Evolutionary conservation across 106 monocot genomes (phyloP).

Genomic region (Acorus calamus): DNA sequence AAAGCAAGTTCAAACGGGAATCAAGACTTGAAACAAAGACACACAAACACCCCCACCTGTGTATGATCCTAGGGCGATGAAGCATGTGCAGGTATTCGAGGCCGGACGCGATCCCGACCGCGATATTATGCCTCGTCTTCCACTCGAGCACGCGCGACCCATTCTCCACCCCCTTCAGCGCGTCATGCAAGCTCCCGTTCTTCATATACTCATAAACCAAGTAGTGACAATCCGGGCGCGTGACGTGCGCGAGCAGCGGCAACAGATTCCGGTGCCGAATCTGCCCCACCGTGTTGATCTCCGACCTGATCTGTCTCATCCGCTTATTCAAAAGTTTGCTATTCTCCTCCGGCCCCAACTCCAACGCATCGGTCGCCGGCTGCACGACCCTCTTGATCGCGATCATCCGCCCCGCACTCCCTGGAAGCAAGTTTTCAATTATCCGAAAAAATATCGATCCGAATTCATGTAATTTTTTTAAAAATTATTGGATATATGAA

Average conservation of each 20-base stretch:
- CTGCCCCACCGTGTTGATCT: conserved; percentile 60
- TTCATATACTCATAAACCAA: conserved; percentile 81
- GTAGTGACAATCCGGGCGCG: conserved; percentile 39
- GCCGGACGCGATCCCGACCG: conserved; percentile 38
- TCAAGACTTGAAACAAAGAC: no score
- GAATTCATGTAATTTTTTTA: no score
- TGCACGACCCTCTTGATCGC: conserved; percentile 40
- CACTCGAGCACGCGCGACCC: conserved; percentile 30
- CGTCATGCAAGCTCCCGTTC: conserved; percentile 64
- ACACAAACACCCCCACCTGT: conserved; percentile 2
- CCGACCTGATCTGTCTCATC: conserved; percentile 46
- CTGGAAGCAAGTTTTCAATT: background rate
- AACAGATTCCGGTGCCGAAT: conserved; percentile 76
- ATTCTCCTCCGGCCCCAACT: conserved; percentile 22
- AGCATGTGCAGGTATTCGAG: conserved; percentile 62
- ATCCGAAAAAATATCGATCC: no score
- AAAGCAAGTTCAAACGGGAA: no score
- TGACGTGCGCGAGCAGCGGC: conserved; percentile 63
- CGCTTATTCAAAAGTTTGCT: conserved; percentile 25
- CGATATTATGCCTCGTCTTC: conserved; percentile 26
- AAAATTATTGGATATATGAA: no score
- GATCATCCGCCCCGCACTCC: conserved; percentile 6
- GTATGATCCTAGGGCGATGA: conserved; percentile 55
- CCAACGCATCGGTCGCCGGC: background rate
- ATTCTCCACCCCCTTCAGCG: conserved; percentile 5